Evolutionary conservation across 805 yeast species (phyloP).

Genomic region (Candida maris): DNA sequence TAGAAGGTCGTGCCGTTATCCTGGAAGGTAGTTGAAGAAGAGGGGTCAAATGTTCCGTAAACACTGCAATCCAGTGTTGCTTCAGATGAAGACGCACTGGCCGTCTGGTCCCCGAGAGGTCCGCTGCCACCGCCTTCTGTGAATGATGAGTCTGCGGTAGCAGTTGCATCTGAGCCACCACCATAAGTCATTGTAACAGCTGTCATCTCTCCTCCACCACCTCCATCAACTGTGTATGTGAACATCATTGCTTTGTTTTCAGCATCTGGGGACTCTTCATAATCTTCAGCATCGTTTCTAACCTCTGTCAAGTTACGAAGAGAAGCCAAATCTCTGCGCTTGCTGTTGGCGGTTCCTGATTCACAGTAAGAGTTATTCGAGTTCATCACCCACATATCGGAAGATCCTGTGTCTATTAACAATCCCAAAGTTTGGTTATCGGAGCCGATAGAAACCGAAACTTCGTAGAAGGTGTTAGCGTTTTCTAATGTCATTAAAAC

Average conservation of each 20-base stretch:
- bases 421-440: constrained; percentile 52
- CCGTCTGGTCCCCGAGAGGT: constrained; percentile 4
- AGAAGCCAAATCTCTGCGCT: constrained; percentile 6
- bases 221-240: background rate
- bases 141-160: no score
- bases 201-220: background rate
- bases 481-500: constrained; percentile 36
- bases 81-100: constrained; percentile 4
- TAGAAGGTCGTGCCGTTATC: constrained; percentile 39
- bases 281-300: background rate
- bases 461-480: constrained; percentile 42
- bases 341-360: constrained; percentile 5
- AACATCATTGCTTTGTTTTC: background rate
- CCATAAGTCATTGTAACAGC: no score
- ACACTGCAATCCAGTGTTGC: constrained; percentile 37
- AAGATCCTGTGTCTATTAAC: constrained; percentile 72
- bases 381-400: constrained; percentile 65
- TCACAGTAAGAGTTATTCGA: constrained; percentile 45
- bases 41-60: constrained; percentile 48
- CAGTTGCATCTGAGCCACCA: no score
- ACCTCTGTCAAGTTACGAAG: constrained; percentile 1
- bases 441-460: constrained; percentile 51
- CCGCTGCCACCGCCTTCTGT: background rate
- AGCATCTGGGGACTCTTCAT: background rate
- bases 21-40: constrained; percentile 36